A percentile compares a stretch with the other conserved stretches of the same genome.
Conservation (phyloP, 73 alveolate species). For the Paramecium sonneborni region DNA sequence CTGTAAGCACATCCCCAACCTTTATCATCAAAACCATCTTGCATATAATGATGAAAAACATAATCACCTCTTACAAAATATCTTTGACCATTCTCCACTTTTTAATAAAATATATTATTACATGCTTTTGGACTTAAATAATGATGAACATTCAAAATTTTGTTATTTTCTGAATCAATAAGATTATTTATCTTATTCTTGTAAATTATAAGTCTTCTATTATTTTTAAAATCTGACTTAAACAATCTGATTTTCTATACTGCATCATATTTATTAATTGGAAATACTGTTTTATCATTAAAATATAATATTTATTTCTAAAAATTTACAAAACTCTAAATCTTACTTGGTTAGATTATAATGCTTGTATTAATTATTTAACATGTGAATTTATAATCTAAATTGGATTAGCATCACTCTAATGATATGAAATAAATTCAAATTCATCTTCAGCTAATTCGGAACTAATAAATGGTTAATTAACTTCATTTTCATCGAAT, state of each 20-base stretch:
- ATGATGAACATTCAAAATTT: no score
- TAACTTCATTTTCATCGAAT: background rate
- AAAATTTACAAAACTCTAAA: background rate
- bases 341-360: background rate
- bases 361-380: background rate
- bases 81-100: constrained; percentile 58
- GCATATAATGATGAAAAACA: constrained; percentile 89
- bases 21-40: constrained; percentile 91
- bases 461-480: background rate
- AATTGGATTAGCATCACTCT: background rate
- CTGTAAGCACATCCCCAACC: constrained; percentile 99
- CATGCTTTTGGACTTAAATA: constrained; percentile 1
- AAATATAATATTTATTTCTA: background rate
- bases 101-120: background rate
- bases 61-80: constrained; percentile 84
- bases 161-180: background rate
- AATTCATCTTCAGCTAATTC: background rate
- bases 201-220: background rate
- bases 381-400: background rate
- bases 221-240: constrained; percentile 14
- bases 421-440: constrained; percentile 31
- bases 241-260: background rate
- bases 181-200: background rate
- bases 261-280: background rate
- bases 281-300: background rate